Percentiles rank a stretch among this genome's conserved stretches.
These are phyloP conservation scores for Pseudozyma thailandica DNA, from an alignment of 1,284 basidiomycete genomes.

Conservation along the genomic window DNA sequence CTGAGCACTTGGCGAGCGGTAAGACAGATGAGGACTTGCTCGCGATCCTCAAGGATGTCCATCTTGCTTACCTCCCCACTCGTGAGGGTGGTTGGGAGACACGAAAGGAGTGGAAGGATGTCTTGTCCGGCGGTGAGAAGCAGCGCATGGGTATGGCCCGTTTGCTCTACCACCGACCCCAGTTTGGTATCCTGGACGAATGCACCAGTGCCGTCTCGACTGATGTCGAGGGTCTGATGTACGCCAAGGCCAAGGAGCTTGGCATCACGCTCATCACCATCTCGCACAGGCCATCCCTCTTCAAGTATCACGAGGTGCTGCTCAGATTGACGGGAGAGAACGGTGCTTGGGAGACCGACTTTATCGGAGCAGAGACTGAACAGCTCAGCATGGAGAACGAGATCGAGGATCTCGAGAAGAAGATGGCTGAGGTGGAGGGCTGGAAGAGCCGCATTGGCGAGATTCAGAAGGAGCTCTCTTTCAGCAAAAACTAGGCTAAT, in stretches of 20 bases:
- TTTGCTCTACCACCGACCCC: constrained; percentile 84
- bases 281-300: constrained; percentile 74
- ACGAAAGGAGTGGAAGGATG: constrained; percentile 87
- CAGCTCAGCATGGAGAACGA: constrained; percentile 74
- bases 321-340: constrained; percentile 78
- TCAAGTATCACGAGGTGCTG: constrained; percentile 80
- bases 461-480: constrained; percentile 69
- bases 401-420: constrained; percentile 67
- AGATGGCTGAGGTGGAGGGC: constrained; percentile 68
- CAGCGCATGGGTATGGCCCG: constrained; percentile 74
- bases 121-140: constrained; percentile 87
- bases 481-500: constrained; percentile 51
- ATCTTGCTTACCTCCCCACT: constrained; percentile 84
- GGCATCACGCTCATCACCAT: constrained; percentile 89
- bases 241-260: constrained; percentile 88
- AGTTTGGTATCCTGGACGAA: constrained; percentile 74
- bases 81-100: constrained; percentile 82
- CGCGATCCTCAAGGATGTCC: constrained; percentile 80
- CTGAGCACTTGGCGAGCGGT: constrained; percentile 68
- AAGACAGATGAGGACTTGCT: constrained; percentile 78
- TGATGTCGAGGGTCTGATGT: constrained; percentile 95
- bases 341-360: constrained; percentile 77
- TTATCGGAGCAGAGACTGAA: constrained; percentile 78
- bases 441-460: constrained; percentile 69
- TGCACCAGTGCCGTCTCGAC: constrained; percentile 96